phyloP scores from a whole-genome alignment of 176 grass and related monocot genomes.

The Tillandsia fasciculata region DNA sequence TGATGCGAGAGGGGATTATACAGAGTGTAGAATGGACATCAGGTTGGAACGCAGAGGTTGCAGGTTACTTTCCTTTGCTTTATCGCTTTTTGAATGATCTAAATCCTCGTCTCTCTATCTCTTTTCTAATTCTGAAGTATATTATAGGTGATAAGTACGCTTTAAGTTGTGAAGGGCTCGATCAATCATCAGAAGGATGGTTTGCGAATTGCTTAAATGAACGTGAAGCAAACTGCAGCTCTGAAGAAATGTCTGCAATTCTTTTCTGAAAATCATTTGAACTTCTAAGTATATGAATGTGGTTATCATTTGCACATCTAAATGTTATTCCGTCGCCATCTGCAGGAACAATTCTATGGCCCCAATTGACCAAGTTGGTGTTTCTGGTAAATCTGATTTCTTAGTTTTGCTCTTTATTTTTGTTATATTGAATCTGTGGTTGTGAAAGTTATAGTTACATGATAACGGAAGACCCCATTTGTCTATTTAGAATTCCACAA shows the following conservation, averaged over 20 bases:
- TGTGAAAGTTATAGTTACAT: not conserved
- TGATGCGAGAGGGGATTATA: slow-evolving; percentile 50
- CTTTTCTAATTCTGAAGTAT: slow-evolving; percentile 21
- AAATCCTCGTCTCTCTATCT: not conserved
- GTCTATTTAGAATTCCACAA: slow-evolving; percentile 24
- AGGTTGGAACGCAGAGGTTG: slow-evolving; percentile 49
- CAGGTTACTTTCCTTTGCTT: slow-evolving; percentile 33
- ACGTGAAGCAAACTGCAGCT: slow-evolving; percentile 23
- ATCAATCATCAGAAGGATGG: slow-evolving; percentile 72
- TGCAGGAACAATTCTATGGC: slow-evolving; percentile 44
- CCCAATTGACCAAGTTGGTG: slow-evolving; percentile 23
- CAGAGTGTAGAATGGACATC: slow-evolving; percentile 37
- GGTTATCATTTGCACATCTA: no score
- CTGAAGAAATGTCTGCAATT: slow-evolving; percentile 50
- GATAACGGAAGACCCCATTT: slow-evolving; percentile 13
- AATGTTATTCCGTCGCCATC: not conserved
- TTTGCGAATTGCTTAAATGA: slow-evolving; percentile 65
- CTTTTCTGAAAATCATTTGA: not conserved
- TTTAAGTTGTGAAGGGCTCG: slow-evolving; percentile 45
- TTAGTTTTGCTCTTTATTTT: not conserved
- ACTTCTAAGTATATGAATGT: not conserved
- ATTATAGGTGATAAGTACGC: slow-evolving; percentile 48
- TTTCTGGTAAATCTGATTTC: slow-evolving; percentile 36
- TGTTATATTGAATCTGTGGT: not conserved
- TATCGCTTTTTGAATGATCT: not conserved